These are phyloP conservation scores for Pseudonectria foliicola DNA, from an alignment of 2,329 filamentous ascomycete genomes.

Conservation along the genomic window DNA sequence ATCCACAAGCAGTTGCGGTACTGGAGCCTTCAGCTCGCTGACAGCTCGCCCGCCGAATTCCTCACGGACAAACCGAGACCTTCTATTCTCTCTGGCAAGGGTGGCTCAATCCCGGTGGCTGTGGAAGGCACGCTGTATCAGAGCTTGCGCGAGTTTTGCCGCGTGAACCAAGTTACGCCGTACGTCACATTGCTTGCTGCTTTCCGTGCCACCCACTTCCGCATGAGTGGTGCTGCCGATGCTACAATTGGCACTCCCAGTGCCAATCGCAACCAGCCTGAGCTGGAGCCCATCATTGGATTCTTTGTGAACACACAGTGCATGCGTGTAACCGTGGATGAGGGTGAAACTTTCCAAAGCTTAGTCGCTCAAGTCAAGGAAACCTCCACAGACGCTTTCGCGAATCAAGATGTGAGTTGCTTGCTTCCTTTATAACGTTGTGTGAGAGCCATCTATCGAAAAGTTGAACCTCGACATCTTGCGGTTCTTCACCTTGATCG, in stretches of 20 bases:
- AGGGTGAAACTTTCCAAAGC: constrained; percentile 6
- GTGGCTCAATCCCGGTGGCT: constrained; percentile 1
- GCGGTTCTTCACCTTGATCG: too few species aligned
- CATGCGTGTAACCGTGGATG: constrained; percentile 12
- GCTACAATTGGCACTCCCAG: constrained; percentile 14
- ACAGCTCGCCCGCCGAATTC: constrained; percentile 11
- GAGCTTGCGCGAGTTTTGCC: constrained; percentile 6
- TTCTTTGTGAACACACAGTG: constrained; percentile 23
- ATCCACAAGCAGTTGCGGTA: constrained; percentile 17
- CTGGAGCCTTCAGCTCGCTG: constrained; percentile 14
- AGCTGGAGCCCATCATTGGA: constrained; percentile 14
- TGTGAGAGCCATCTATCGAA: too few species aligned
- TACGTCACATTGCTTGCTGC: constrained; percentile 16
- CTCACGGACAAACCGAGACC: constrained; percentile 12
- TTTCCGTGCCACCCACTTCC: constrained; percentile 19
- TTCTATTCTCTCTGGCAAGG: constrained; percentile 6
- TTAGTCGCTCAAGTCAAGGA: constrained; percentile 10
- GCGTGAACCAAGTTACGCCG: constrained; percentile 1
- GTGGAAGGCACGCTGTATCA: constrained; percentile 7
- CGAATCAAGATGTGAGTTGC: constrained; percentile 12
- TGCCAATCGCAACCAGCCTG: constrained; percentile 12
- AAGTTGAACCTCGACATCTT: too few species aligned
- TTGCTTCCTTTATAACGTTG: too few species aligned
- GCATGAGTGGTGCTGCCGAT: constrained; percentile 18
- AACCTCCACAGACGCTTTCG: constrained; percentile 6